These are phyloP conservation scores for Ascochyta viciae-villosae DNA, from an alignment of 2,329 filamentous ascomycete genomes.

Conservation along the genomic window DNA sequence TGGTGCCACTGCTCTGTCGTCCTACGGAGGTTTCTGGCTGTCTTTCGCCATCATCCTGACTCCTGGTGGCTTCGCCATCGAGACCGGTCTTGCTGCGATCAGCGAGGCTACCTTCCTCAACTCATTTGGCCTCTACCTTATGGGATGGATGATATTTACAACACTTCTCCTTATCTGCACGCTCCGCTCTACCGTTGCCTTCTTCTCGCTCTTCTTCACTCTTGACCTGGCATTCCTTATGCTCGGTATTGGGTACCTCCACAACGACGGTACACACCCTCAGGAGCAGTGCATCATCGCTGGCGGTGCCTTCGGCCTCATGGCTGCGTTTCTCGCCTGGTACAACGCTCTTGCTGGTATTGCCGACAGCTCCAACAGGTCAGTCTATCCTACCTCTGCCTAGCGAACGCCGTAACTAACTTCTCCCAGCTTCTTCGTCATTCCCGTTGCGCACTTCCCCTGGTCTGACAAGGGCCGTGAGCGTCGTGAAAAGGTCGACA, in stretches of 20 bases:
- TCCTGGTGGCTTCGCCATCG: slow-evolving; percentile 60
- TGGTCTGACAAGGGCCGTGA: slow-evolving; percentile 69
- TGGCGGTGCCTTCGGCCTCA: slow-evolving; percentile 60
- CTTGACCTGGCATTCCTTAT: slow-evolving; percentile 66
- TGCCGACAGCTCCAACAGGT: slow-evolving; percentile 61
- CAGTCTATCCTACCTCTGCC: slow-evolving; percentile 14
- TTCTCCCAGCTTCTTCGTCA: slow-evolving; percentile 79
- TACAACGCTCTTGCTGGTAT: slow-evolving; percentile 64
- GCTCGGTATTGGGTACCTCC: slow-evolving; percentile 62
- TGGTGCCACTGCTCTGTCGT: slow-evolving; percentile 66
- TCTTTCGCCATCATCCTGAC: slow-evolving; percentile 65
- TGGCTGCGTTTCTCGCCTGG: slow-evolving; percentile 62
- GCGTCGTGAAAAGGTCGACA: slow-evolving; percentile 50
- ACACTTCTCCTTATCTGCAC: slow-evolving; percentile 63
- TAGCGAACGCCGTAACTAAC: slow-evolving; percentile 15
- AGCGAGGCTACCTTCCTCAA: slow-evolving; percentile 55
- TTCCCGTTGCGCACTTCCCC: slow-evolving; percentile 92
- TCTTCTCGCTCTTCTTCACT: slow-evolving; percentile 65
- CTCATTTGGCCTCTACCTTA: slow-evolving; percentile 65
- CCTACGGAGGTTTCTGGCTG: slow-evolving; percentile 69
- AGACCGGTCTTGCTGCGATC: slow-evolving; percentile 48
- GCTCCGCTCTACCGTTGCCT: slow-evolving; percentile 65
- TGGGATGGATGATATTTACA: slow-evolving; percentile 68
- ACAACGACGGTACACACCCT: slow-evolving; percentile 51
- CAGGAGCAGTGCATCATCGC: slow-evolving; percentile 57